Conservation (phyloP, 169 alveolate species). For the Plasmodium berghei region DNA sequence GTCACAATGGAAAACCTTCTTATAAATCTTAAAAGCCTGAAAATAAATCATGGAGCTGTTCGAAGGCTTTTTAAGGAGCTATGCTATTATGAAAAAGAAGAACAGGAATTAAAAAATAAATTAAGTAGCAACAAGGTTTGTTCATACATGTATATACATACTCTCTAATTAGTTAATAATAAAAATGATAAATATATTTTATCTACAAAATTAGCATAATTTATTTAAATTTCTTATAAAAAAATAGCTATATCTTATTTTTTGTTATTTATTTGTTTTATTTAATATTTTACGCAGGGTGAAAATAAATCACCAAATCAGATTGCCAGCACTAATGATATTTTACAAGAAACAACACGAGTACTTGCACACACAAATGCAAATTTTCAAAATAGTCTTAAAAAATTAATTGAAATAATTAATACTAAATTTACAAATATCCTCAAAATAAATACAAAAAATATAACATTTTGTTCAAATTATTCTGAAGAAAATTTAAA, state of each 20-base stretch:
- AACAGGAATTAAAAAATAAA: conserved; percentile 19
- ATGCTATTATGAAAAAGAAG: conserved; percentile 49
- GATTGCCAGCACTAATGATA: conserved; percentile 30
- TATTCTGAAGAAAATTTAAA: conserved; percentile 41
- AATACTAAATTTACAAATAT: conserved; percentile 16
- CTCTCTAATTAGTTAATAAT: neutral
- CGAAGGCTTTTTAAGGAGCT: conserved; percentile 51
- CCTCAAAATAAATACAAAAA: conserved; percentile 18
- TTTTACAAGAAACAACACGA: conserved; percentile 42
- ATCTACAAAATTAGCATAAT: neutral
- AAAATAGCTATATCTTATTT: neutral
- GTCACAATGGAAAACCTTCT: conserved; percentile 20
- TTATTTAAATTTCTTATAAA: neutral
- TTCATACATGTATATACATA: neutral
- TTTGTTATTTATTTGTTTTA: neutral
- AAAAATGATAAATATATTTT: neutral
- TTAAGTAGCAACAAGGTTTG: conserved; percentile 27
- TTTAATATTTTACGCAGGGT: neutral
- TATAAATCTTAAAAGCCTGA: conserved; percentile 7
- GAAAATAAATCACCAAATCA: conserved; percentile 2
- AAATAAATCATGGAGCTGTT: conserved; percentile 63
- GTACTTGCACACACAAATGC: conserved; percentile 48
- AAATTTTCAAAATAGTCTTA: conserved; percentile 22
- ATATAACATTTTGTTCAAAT: conserved; percentile 4
- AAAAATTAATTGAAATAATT: conserved; percentile 18